phyloP scores from a whole-genome alignment of 2,329 filamentous ascomycete genomes.

The Aspergillus transmontanensis region DNA sequence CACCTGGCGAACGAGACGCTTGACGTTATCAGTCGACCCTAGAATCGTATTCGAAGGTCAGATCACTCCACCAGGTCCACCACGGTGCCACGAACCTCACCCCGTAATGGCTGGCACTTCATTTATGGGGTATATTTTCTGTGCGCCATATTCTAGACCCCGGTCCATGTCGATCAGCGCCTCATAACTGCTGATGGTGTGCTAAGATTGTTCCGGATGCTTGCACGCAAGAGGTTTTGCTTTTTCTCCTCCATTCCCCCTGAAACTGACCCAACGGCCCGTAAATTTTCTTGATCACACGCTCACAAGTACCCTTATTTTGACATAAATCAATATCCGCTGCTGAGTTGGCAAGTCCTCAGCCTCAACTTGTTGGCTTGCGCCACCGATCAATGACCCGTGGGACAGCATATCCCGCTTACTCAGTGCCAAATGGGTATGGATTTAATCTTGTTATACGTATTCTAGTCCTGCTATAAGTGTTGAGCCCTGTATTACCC shows the following conservation, averaged over 20 bases:
- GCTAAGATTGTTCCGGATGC: constrained; percentile 1
- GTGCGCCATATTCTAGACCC: constrained; percentile 2
- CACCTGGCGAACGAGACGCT: not conserved
- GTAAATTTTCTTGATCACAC: constrained; percentile 36
- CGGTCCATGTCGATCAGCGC: constrained; percentile 12
- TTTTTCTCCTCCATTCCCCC: constrained; percentile 8
- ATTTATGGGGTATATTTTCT: not conserved
- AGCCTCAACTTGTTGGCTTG: constrained; percentile 22
- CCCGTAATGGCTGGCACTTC: not conserved
- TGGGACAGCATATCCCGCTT: not conserved
- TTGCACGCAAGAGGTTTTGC: constrained; percentile 1
- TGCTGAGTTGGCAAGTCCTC: constrained; percentile 35
- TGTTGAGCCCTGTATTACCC: not conserved
- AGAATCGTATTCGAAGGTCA: constrained; percentile 13
- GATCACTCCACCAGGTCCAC: constrained; percentile 2
- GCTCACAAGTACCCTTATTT: constrained; percentile 29
- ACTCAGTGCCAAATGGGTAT: not conserved
- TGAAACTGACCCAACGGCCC: constrained; percentile 24
- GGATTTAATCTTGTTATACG: not conserved
- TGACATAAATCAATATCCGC: constrained; percentile 25
- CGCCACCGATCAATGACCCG: not conserved
- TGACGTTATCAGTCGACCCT: constrained; percentile 1
- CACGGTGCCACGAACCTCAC: not conserved
- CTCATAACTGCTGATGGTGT: constrained; percentile 1
- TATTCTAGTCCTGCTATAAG: not conserved